Conservation (phyloP, 1,139 yeast genomes). For the Hyphopichia burtonii region DNA sequence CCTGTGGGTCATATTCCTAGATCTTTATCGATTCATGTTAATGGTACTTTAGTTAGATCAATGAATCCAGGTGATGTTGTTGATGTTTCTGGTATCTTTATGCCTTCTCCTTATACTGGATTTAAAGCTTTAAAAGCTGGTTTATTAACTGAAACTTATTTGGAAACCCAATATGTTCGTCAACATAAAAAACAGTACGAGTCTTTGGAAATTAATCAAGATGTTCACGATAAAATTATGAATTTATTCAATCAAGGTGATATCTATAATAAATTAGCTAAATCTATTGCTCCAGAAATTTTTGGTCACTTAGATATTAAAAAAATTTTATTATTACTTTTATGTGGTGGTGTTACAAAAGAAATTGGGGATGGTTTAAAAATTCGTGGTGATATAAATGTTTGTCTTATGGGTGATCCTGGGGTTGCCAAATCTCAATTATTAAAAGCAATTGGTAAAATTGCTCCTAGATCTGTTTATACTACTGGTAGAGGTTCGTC, state of each 20-base stretch:
- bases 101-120: constrained; percentile 96
- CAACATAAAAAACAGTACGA: constrained; percentile 92
- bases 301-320: constrained; percentile 93
- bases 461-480: constrained; percentile 96
- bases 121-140: constrained; percentile 92
- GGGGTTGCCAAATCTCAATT: constrained; percentile 99
- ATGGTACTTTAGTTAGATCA: constrained; percentile 84
- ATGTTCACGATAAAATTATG: constrained; percentile 54
- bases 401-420: constrained; percentile 98
- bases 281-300: constrained; percentile 96
- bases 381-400: constrained; percentile 95
- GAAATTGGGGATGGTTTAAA: constrained; percentile 95
- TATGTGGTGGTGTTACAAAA: constrained; percentile 96
- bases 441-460: constrained; percentile 84
- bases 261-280: constrained; percentile 76
- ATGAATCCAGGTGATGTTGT: constrained; percentile 95
- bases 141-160: constrained; percentile 85
- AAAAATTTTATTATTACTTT: constrained; percentile 76
- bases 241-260: constrained; percentile 56
- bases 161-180: constrained; percentile 81
- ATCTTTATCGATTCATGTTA: constrained; percentile 76
- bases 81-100: constrained; percentile 85
- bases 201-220: constrained; percentile 56
- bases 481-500: constrained; percentile 99
- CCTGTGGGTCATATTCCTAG: constrained; percentile 98